Conservation (phyloP, 768 basidiomycete genomes). For the Leucosporidium scottii region DNA sequence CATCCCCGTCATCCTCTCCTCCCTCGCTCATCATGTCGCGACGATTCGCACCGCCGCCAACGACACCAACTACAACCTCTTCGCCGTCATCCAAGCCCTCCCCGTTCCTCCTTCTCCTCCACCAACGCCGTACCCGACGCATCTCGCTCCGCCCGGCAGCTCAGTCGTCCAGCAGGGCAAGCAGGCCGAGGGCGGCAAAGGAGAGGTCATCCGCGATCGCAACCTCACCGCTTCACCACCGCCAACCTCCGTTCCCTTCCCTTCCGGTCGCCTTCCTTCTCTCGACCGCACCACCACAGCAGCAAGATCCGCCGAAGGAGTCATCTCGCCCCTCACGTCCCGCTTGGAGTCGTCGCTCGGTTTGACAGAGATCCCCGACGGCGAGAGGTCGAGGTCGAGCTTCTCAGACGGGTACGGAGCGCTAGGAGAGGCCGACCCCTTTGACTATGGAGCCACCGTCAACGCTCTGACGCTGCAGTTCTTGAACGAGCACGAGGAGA, state of each 20-base stretch:
- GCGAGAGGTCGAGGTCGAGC: slow-evolving; percentile 1
- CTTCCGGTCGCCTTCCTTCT: slow-evolving; percentile 2
- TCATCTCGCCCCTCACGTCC: no score
- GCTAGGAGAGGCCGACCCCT: slow-evolving; percentile 50
- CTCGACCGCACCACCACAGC: not conserved
- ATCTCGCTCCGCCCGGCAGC: not conserved
- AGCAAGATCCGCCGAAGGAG: not conserved
- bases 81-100: slow-evolving; percentile 74
- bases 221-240: slow-evolving; percentile 11
- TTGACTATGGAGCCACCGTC: slow-evolving; percentile 89
- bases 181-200: not conserved
- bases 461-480: slow-evolving; percentile 89
- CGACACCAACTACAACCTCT: slow-evolving; percentile 76
- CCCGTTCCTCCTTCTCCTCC: slow-evolving; percentile 47
- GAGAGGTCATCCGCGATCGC: slow-evolving; percentile 8
- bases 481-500: slow-evolving; percentile 92
- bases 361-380: no score
- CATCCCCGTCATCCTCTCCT: slow-evolving; percentile 85
- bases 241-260: slow-evolving; percentile 20
- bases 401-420: slow-evolving; percentile 2
- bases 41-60: slow-evolving; percentile 83
- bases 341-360: no score
- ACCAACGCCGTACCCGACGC: not conserved
- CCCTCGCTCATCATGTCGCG: slow-evolving; percentile 81
- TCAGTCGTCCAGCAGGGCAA: not conserved